Evolutionary conservation across 2,329 filamentous ascomycete species (phyloP).

Genomic region (Fusarium buxicola): DNA sequence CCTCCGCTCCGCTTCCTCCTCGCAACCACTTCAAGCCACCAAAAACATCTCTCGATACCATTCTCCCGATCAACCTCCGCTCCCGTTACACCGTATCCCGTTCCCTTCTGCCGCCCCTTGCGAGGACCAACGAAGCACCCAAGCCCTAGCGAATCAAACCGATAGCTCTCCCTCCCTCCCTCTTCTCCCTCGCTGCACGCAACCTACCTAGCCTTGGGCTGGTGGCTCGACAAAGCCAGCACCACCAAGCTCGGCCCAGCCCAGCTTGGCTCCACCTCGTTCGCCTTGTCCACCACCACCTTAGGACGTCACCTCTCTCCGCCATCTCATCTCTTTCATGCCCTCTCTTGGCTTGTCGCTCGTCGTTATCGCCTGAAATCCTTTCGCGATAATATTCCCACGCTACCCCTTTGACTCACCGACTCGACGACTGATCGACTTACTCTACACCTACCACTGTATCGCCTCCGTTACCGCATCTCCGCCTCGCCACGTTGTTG

Average conservation of each 20-base stretch:
- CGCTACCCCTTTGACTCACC: slow-evolving; percentile 14
- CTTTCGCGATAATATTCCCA: slow-evolving; percentile 15
- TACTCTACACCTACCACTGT: slow-evolving; percentile 4
- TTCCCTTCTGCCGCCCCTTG: slow-evolving; percentile 18
- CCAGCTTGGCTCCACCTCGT: slow-evolving; percentile 37
- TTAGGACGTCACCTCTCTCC: slow-evolving; percentile 34
- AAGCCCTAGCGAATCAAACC: slow-evolving; percentile 23
- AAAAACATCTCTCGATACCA: slow-evolving; percentile 32
- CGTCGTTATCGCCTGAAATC: slow-evolving; percentile 11
- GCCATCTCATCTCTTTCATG: slow-evolving; percentile 31
- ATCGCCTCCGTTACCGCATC: slow-evolving; percentile 28
- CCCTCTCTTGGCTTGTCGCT: slow-evolving; percentile 2
- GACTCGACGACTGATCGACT: slow-evolving; percentile 13
- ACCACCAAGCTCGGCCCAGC: no score
- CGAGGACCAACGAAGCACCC: slow-evolving; percentile 17
- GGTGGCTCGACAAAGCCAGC: slow-evolving; percentile 26
- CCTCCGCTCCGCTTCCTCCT: slow-evolving; percentile 39
- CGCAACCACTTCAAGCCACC: slow-evolving; percentile 38
- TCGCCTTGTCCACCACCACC: slow-evolving; percentile 33
- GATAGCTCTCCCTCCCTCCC: not conserved
- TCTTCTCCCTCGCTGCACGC: slow-evolving; percentile 20
- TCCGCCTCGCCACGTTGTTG: slow-evolving; percentile 32
- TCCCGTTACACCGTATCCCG: slow-evolving; percentile 30
- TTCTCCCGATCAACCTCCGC: slow-evolving; percentile 15
- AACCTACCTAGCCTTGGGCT: slow-evolving; percentile 23